Conservation (phyloP, 2,329 filamentous ascomycete species). For the Fusarium compactum region DNA sequence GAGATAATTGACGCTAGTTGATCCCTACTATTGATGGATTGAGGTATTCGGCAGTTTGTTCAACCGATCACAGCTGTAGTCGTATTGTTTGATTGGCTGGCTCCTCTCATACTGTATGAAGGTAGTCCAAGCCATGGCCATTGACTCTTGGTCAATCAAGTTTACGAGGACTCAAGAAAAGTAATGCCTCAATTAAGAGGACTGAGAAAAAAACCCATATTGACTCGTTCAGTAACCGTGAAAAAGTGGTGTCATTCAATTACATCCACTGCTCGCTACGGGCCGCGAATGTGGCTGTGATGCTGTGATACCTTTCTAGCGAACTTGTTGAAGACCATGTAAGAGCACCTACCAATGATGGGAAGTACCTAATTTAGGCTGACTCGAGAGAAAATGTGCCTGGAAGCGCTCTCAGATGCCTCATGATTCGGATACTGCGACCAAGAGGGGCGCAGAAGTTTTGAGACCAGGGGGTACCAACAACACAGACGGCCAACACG, state of each 20-base stretch:
- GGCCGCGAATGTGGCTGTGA: constrained; percentile 26
- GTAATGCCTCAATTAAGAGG: background rate
- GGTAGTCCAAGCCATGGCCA: background rate
- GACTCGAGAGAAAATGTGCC: background rate
- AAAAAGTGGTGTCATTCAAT: background rate
- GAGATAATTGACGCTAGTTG: background rate
- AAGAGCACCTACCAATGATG: background rate
- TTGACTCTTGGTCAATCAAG: background rate
- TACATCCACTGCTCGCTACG: constrained; percentile 25
- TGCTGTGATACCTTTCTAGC: constrained; percentile 3
- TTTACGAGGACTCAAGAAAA: background rate
- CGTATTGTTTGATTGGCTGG: constrained; percentile 11
- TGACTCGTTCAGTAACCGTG: background rate
- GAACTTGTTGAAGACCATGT: background rate
- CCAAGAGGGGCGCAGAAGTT: constrained; percentile 32
- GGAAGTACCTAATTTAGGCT: background rate
- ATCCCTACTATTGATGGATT: background rate
- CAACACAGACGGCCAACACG: constrained; percentile 14
- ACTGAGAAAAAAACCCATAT: background rate
- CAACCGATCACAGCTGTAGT: background rate
- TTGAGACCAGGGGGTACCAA: constrained; percentile 29
- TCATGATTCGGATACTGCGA: constrained; percentile 15
- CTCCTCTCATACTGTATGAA: background rate
- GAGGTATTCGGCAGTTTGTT: background rate
- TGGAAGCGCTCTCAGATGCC: constrained; percentile 9